These are phyloP conservation scores for Deinandra increscens DNA, from an alignment of 129 eudicot species.

Conservation along the genomic window DNA sequence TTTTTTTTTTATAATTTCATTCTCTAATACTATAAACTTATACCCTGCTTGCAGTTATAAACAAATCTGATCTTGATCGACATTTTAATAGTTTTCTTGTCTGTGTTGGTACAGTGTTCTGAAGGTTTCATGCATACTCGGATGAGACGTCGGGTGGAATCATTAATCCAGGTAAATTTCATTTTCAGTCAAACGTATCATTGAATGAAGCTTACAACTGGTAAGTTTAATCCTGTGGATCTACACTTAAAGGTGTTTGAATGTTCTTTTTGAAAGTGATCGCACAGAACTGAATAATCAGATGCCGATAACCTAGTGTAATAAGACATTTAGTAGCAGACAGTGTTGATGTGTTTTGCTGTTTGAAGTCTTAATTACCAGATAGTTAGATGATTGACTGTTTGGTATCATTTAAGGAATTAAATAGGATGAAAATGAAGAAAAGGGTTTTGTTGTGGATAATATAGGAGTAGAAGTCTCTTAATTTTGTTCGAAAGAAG, in stretches of 20 bases:
- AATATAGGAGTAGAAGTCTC: background rate
- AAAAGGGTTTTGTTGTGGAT: background rate
- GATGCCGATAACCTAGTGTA: constrained; percentile 8
- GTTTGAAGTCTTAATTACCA: background rate
- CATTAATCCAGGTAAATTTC: constrained; percentile 71
- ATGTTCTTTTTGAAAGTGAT: background rate
- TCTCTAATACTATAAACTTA: background rate
- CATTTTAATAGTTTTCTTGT: constrained; percentile 9
- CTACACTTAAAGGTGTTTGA: background rate
- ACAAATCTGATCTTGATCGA: background rate
- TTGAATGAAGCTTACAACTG: background rate
- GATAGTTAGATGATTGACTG: background rate
- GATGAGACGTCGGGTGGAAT: constrained; percentile 96
- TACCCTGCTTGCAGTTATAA: background rate
- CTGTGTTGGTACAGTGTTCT: constrained; percentile 63
- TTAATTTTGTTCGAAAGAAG: background rate
- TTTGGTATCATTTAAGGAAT: background rate
- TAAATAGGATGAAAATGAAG: background rate
- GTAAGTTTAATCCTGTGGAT: background rate
- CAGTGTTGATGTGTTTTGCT: background rate
- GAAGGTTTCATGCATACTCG: constrained; percentile 99
- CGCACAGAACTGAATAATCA: background rate
- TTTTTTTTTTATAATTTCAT: background rate
- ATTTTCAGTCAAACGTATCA: background rate
- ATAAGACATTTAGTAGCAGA: background rate